phyloP scores from a whole-genome alignment of 2,329 filamentous ascomycete genomes.

The Lachnellula cervina region DNA sequence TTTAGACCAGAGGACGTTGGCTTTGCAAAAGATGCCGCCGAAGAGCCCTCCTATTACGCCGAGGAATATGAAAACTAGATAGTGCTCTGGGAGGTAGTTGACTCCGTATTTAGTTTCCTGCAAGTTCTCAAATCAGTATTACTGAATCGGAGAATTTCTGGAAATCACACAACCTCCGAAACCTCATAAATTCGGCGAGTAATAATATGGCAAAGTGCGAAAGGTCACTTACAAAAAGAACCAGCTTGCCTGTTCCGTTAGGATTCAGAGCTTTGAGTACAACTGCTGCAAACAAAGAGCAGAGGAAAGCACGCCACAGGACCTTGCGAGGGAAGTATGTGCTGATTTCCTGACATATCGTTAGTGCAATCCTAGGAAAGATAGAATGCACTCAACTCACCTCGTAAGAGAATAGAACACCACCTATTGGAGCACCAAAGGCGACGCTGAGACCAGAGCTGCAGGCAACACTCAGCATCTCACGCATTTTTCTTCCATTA shows the following conservation, averaged over 20 bases:
- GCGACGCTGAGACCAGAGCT: slow-evolving; percentile 53
- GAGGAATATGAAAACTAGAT: slow-evolving; percentile 51
- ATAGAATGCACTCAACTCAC: slow-evolving; percentile 12
- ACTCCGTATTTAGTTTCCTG: slow-evolving; percentile 52
- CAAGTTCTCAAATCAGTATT: no score
- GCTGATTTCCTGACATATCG: slow-evolving; percentile 44
- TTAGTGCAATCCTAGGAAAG: neutral
- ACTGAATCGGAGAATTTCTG: no score
- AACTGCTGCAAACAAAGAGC: slow-evolving; percentile 51
- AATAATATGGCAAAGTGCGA: no score
- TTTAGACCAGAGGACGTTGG: slow-evolving; percentile 53
- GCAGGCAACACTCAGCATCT: slow-evolving; percentile 53
- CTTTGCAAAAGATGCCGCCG: slow-evolving; percentile 53
- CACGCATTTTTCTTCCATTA: slow-evolving; percentile 53
- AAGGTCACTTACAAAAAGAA: slow-evolving; percentile 40
- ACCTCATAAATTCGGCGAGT: no score
- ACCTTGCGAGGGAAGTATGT: slow-evolving; percentile 56
- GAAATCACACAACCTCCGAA: no score
- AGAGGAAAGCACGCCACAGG: slow-evolving; percentile 56
- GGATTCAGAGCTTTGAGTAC: slow-evolving; percentile 54
- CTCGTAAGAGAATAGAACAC: slow-evolving; percentile 56
- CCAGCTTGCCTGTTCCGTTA: slow-evolving; percentile 54
- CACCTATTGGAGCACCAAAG: slow-evolving; percentile 57
- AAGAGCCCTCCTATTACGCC: slow-evolving; percentile 54
- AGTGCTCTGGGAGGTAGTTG: slow-evolving; percentile 50